Conservation (phyloP, 2,329 filamentous ascomycete genomes). For the Hymenoscyphus fraxineus region DNA sequence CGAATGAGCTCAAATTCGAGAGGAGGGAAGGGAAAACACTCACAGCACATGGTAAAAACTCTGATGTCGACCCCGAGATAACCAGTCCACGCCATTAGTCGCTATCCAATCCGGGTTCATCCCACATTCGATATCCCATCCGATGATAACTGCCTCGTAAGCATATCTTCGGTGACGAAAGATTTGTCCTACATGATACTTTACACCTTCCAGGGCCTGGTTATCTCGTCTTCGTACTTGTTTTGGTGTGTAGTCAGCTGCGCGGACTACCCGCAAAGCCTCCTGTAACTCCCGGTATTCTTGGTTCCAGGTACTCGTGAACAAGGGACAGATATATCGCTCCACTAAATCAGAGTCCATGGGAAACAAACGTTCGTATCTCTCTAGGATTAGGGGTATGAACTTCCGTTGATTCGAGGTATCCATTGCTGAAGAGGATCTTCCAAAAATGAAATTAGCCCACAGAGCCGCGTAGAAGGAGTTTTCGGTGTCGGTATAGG, state of each 20-base stretch:
- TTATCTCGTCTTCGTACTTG: constrained; percentile 36
- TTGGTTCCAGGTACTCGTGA: constrained; percentile 31
- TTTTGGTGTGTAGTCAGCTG: constrained; percentile 53
- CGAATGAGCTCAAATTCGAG: constrained; percentile 2
- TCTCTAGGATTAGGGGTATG: constrained; percentile 35
- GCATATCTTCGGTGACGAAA: constrained; percentile 78
- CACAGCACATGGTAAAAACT: constrained; percentile 86
- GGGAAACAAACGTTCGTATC: constrained; percentile 37
- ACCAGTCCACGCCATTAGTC: constrained; percentile 58
- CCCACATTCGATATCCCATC: constrained; percentile 66
- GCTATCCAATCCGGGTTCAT: constrained; percentile 57
- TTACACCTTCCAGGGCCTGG: constrained; percentile 42
- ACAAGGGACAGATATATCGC: constrained; percentile 35
- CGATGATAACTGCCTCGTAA: constrained; percentile 78
- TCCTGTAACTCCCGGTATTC: constrained; percentile 42
- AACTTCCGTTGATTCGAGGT: constrained; percentile 31
- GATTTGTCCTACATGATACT: constrained; percentile 73
- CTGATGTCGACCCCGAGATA: constrained; percentile 58
- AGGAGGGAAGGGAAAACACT: constrained; percentile 40
- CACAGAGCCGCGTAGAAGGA: constrained; percentile 39
- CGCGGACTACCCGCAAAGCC: constrained; percentile 52
- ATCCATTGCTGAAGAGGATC: constrained; percentile 23
- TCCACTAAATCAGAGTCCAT: constrained; percentile 40
- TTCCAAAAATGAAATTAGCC: constrained; percentile 36
- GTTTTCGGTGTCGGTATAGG: constrained; percentile 36